These are phyloP conservation scores for Fusarium sublunatum DNA, from an alignment of 2,329 filamentous ascomycete species.

Conservation along the genomic window DNA sequence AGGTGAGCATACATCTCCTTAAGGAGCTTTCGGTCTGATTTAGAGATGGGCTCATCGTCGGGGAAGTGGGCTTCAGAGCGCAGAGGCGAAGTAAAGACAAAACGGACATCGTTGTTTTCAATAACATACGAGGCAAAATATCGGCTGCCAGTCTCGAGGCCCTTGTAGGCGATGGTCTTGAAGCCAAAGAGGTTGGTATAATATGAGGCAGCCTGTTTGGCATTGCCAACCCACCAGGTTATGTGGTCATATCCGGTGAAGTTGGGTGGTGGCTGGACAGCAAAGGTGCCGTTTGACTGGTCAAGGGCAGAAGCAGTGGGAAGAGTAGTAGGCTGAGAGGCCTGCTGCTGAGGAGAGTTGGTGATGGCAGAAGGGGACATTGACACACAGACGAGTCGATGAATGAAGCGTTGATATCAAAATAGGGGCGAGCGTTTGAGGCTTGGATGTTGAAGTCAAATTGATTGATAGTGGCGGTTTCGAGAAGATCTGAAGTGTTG, in stretches of 20 bases:
- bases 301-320: constrained; percentile 48
- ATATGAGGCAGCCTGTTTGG: constrained; percentile 92
- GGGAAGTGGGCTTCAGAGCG: constrained; percentile 68
- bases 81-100: constrained; percentile 86
- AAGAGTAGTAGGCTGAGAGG: constrained; percentile 52
- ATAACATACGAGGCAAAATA: constrained; percentile 87
- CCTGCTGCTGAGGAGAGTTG: constrained; percentile 59
- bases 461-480: constrained; percentile 21
- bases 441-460: constrained; percentile 22
- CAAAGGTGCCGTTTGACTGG: constrained; percentile 59
- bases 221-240: constrained; percentile 96
- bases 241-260: constrained; percentile 93
- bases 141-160: constrained; percentile 87
- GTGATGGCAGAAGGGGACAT: constrained; percentile 72
- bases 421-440: constrained; percentile 15
- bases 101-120: constrained; percentile 78
- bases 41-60: constrained; percentile 69
- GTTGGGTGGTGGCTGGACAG: constrained; percentile 63
- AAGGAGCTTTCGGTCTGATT: constrained; percentile 73
- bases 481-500: constrained; percentile 23
- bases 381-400: constrained; percentile 44
- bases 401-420: constrained; percentile 21
- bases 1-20: constrained; percentile 84
- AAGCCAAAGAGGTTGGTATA: constrained; percentile 92
- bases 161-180: constrained; percentile 81